Conservation (phyloP, 2,329 filamentous ascomycete genomes). For the Cytospora schulzeri region DNA sequence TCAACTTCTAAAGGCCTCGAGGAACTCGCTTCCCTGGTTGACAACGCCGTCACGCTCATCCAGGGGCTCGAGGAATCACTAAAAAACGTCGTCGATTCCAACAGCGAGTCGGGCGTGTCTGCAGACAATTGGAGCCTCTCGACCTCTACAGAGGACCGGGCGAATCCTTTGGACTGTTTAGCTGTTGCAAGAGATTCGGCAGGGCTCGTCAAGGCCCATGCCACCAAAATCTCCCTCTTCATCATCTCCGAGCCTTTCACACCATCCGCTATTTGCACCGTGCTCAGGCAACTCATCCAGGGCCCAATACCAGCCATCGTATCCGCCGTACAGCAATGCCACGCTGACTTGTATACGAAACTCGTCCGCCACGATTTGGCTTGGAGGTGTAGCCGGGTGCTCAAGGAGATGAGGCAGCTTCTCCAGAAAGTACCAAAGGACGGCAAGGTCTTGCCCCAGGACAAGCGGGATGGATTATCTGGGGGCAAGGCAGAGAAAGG, state of each 20-base stretch:
- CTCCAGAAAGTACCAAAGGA: conserved; percentile 62
- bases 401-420: conserved; percentile 65
- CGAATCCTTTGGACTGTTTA: conserved; percentile 55
- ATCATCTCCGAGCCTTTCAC: conserved; percentile 88
- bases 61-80: conserved; percentile 26
- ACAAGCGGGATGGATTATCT: conserved; percentile 48
- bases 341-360: conserved; percentile 61
- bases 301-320: conserved; percentile 76
- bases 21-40: conserved; percentile 31
- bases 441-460: conserved; percentile 53
- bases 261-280: conserved; percentile 69
- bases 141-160: conserved; percentile 24
- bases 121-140: conserved; percentile 23
- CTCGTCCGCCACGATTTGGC: conserved; percentile 66
- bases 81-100: conserved; percentile 25
- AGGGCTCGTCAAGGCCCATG: conserved; percentile 75
- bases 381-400: conserved; percentile 57
- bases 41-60: conserved; percentile 32
- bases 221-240: conserved; percentile 84
- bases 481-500: conserved; percentile 45
- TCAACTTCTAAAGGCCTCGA: conserved; percentile 27
- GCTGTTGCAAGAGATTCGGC: conserved; percentile 72
- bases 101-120: conserved; percentile 21
- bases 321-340: conserved; percentile 68
- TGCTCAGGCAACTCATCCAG: conserved; percentile 72